These are phyloP conservation scores for Miscanthus lutarioriparius DNA, from an alignment of 176 grass and related monocot genomes.

Conservation along the genomic window DNA sequence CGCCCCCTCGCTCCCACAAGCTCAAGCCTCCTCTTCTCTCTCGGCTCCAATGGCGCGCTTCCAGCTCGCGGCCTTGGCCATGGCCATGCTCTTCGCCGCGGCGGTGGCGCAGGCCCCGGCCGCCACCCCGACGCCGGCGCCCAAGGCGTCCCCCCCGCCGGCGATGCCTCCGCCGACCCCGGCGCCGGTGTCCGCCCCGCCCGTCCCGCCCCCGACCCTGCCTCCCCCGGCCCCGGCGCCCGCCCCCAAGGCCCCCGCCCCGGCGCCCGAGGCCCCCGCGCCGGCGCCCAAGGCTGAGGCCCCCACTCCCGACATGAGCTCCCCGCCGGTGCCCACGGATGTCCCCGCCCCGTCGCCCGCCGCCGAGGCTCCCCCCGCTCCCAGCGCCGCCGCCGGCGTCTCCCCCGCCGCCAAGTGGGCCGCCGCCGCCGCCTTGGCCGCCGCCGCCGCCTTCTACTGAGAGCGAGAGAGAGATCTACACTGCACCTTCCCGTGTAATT, in stretches of 20 bases:
- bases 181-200: constrained; percentile 38
- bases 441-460: constrained; percentile 51
- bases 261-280: constrained; percentile 18
- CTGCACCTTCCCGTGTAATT: constrained; percentile 19
- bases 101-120: constrained; percentile 49
- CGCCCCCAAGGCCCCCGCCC: not conserved
- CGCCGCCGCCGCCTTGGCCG: constrained; percentile 39
- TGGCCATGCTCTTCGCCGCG: constrained; percentile 52
- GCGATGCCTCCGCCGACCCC: constrained; percentile 29
- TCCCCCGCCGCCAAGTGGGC: constrained; percentile 34
- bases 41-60: constrained; percentile 51
- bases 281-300: constrained; percentile 19
- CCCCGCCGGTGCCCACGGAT: not conserved
- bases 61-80: constrained; percentile 43
- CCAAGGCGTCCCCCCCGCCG: constrained; percentile 38
- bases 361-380: not conserved
- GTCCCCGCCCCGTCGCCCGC: not conserved
- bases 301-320: constrained; percentile 24
- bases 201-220: not conserved
- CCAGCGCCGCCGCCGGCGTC: constrained; percentile 41
- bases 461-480: not conserved
- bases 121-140: constrained; percentile 41
- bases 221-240: constrained; percentile 40
- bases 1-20: not conserved
- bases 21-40: not conserved